phyloP scores from a whole-genome alignment of 768 basidiomycete species.

The Russula sp. region DNA sequence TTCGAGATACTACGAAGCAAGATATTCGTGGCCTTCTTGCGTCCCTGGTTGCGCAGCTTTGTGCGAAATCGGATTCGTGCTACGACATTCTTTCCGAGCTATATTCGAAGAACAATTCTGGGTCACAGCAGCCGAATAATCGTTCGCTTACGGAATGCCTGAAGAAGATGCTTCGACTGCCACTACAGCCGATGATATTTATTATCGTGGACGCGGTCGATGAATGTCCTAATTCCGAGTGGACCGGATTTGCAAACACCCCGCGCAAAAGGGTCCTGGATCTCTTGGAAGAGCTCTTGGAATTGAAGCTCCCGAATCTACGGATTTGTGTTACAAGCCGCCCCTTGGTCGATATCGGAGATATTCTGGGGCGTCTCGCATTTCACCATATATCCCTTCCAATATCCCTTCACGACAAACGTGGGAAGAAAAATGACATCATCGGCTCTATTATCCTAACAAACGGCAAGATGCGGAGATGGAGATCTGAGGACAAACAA shows the following conservation, averaged over 20 bases:
- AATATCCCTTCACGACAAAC: not conserved
- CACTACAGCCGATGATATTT: not conserved
- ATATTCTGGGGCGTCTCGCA: not conserved
- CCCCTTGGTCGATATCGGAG: not conserved
- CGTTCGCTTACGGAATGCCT: not conserved
- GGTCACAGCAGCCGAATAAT: not conserved
- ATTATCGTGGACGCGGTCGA: slow-evolving; percentile 11
- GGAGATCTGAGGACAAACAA: not conserved
- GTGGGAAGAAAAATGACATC: not conserved
- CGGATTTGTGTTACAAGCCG: not conserved
- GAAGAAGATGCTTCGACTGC: not conserved
- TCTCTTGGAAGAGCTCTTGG: not conserved
- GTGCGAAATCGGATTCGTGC: not conserved
- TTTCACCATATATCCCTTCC: not conserved
- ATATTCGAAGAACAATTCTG: not conserved
- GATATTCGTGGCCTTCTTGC: not conserved
- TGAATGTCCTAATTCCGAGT: slow-evolving; percentile 13
- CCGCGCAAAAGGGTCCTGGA: not conserved
- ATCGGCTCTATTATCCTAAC: not conserved
- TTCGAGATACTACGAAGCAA: not conserved
- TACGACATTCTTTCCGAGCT: not conserved
- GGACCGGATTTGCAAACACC: not conserved
- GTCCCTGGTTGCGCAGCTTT: slow-evolving; percentile 5
- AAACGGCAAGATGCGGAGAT: not conserved
- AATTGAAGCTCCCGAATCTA: not conserved